A percentile compares a stretch with the other conserved stretches of the same genome.
phyloP scores from a whole-genome alignment of 2,329 filamentous ascomycete genomes.

The Talaromyces sp. region DNA sequence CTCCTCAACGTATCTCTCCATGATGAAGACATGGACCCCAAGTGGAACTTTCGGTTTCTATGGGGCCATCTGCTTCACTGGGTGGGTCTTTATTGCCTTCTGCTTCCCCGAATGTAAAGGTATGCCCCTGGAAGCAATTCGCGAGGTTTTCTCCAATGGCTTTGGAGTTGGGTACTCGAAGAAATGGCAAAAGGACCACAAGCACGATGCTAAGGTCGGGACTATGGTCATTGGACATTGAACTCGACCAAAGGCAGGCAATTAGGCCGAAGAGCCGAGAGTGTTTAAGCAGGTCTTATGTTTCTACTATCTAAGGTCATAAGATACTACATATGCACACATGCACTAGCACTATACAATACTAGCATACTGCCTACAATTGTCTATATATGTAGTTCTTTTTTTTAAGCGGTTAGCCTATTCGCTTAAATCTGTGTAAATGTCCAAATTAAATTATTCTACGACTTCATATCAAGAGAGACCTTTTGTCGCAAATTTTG shows the following conservation, averaged over 20 bases:
- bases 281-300: too few species aligned
- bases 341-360: too few species aligned
- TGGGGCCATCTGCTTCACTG: conserved; percentile 52
- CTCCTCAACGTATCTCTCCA: conserved; percentile 51
- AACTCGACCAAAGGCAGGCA: background rate
- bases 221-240: conserved; percentile 9
- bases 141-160: conserved; percentile 53
- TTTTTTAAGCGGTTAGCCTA: too few species aligned
- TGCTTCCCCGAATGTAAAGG: conserved; percentile 60
- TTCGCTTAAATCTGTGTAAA: too few species aligned
- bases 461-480: too few species aligned
- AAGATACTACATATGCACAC: too few species aligned
- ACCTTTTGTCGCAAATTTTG: too few species aligned
- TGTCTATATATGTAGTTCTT: too few species aligned
- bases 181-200: conserved; percentile 41
- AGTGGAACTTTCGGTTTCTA: conserved; percentile 57
- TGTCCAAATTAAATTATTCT: too few species aligned
- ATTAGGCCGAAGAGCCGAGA: too few species aligned
- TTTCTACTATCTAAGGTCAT: too few species aligned
- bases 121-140: conserved; percentile 58
- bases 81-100: conserved; percentile 52
- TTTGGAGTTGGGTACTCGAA: conserved; percentile 51
- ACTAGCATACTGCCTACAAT: too few species aligned
- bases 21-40: conserved; percentile 54
- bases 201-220: conserved; percentile 12